Conservation (phyloP, 192 early-diverging fungal genomes). For the Rhizoclosmatium sp. region DNA sequence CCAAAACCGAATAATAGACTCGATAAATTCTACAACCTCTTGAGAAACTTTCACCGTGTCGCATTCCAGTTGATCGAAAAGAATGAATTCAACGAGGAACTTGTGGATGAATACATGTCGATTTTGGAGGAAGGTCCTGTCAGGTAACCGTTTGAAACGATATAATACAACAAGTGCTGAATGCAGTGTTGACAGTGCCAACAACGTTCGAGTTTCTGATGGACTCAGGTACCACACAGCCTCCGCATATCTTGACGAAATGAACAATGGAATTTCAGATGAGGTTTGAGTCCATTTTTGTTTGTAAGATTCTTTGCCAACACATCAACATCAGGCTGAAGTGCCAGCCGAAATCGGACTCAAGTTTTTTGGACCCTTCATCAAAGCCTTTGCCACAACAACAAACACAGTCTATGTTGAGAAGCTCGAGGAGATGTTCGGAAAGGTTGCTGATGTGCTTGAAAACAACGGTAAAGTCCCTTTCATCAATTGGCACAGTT, state of each 20-base stretch:
- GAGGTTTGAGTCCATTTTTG: constrained; percentile 35
- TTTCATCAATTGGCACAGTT: no score
- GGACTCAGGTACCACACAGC: constrained; percentile 73
- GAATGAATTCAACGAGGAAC: constrained; percentile 62
- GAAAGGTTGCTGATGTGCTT: constrained; percentile 2
- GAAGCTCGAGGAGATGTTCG: constrained; percentile 17
- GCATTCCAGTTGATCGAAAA: constrained; percentile 70
- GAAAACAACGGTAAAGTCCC: constrained; percentile 17
- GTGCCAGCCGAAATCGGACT: constrained; percentile 41
- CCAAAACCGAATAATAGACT: constrained; percentile 51
- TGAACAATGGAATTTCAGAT: constrained; percentile 64
- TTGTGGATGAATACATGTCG: constrained; percentile 59
- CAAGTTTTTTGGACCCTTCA: constrained; percentile 61
- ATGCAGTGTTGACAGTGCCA: constrained; percentile 33
- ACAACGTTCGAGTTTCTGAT: constrained; percentile 68
- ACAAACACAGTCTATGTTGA: constrained; percentile 58
- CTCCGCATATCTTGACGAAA: constrained; percentile 77
- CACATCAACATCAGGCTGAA: not conserved
- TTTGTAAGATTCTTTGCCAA: not conserved
- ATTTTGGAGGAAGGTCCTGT: constrained; percentile 68
- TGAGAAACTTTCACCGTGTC: constrained; percentile 68
- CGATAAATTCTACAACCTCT: constrained; percentile 80
- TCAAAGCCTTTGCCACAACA: constrained; percentile 54
- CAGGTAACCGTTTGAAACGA: constrained; percentile 54
- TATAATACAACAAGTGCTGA: not conserved